Base-by-base conservation (phyloP, 2,329 filamentous ascomycete species). In the Epichloe scottii region DNA sequence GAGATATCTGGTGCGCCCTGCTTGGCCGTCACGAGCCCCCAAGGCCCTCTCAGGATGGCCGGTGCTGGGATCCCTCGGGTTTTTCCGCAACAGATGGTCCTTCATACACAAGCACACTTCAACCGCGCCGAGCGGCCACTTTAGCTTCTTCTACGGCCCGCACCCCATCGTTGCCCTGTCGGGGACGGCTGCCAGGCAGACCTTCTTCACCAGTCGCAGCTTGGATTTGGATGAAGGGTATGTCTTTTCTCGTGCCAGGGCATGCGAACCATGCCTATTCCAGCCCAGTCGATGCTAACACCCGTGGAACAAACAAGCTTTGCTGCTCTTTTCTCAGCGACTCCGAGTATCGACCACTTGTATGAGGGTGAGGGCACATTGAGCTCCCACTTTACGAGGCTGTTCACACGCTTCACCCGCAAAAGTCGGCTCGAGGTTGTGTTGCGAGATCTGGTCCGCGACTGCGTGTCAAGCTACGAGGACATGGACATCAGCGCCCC, bases 61-160 rank as follows among this genome's bases (percentile, higher is more conserved):
- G 0, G 54, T 77, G 8, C 51, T 74, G 3, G 74, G 74, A 2
- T 63, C 69, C 2, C 51, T 68, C 26, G 60, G 62, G 0, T 77
- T 75, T 63, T 77, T 75, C 64, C 70, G 69, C 3, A 53, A 64
- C 15, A 65, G 74, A 49, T 68, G 66, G 60, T 67, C 71, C 26
- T 78, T 75, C 57, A 68, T 70, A 49, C 57, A 56, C 17, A 51
- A 66, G n/a, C 64, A 64, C 10, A 56, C 56, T 6, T 55, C 54
- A 14, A 54, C 62, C 7, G 66, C 65, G 0, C 48, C 55, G 5
- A 68, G 64, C 1, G 71, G 72, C 26, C 71, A 71, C 46, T 78
- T 76, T 55, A 71, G 66, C 48, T 77, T 76, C 56, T 71, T 71
- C 54, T 69, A 71, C 3, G 75, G 75, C 0, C 58, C 66, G 5